Evolutionary conservation across 2,329 filamentous ascomycete genomes (phyloP).

Genomic region (Sclerotiophoma versabilis): DNA sequence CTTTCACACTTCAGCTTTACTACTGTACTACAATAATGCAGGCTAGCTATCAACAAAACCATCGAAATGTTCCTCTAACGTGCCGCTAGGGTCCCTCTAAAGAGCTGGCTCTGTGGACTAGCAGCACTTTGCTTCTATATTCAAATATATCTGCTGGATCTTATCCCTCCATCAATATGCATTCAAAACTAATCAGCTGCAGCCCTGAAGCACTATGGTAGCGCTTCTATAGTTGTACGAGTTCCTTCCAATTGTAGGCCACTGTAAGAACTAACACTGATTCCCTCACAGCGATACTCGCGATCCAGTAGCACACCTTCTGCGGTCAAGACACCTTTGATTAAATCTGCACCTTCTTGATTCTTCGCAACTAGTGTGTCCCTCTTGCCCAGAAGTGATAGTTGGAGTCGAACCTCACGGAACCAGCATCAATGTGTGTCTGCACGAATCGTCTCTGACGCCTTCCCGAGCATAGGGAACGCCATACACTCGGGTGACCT

Average conservation of each 20-base stretch:
- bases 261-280: slow-evolving; percentile 4
- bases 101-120: slow-evolving; percentile 1
- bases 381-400: slow-evolving; percentile 1
- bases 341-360: slow-evolving; percentile 9
- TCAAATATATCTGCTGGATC: slow-evolving; percentile 2
- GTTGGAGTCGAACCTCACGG: slow-evolving; percentile 1
- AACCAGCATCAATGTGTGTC: slow-evolving; percentile 1
- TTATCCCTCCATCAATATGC: slow-evolving; percentile 3
- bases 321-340: slow-evolving; percentile 7
- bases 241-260: slow-evolving; percentile 8
- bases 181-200: not conserved
- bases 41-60: not conserved
- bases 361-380: slow-evolving; percentile 1
- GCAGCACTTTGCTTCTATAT: slow-evolving; percentile 6
- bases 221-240: slow-evolving; percentile 4
- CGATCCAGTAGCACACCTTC: slow-evolving; percentile 6
- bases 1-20: not conserved
- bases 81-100: slow-evolving; percentile 5
- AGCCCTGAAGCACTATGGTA: slow-evolving; percentile 4
- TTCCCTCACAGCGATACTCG: slow-evolving; percentile 7
- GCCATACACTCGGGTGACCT: not conserved
- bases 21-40: not conserved
- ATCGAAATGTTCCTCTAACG: not conserved
- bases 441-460: not conserved
- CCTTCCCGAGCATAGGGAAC: slow-evolving; percentile 2